Conservation (phyloP, 768 basidiomycete genomes). For the Roridomyces roridus region DNA sequence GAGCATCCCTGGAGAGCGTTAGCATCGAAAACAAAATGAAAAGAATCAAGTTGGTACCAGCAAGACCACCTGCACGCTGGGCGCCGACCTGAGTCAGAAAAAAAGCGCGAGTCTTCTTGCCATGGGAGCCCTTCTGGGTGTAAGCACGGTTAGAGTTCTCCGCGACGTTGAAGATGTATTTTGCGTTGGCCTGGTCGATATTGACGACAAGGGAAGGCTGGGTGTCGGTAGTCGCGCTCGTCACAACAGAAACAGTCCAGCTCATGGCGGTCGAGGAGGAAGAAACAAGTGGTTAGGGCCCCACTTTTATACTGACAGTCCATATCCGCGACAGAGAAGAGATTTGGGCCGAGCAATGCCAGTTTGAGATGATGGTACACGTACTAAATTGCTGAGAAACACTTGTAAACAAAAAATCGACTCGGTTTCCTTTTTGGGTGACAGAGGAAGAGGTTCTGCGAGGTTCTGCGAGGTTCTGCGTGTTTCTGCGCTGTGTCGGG, state of each 20-base stretch:
- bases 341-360: no score
- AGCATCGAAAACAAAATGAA: neutral
- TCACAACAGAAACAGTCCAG: constrained; percentile 70
- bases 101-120: constrained; percentile 70
- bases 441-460: no score
- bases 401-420: no score
- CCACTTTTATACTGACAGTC: no score
- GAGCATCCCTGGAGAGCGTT: constrained; percentile 49
- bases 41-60: constrained; percentile 57
- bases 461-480: no score
- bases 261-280: constrained; percentile 41
- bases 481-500: no score
- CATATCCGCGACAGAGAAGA: no score
- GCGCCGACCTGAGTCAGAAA: constrained; percentile 75
- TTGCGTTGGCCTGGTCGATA: constrained; percentile 63
- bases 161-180: constrained; percentile 89
- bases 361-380: no score
- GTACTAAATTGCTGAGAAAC: no score
- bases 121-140: constrained; percentile 66
- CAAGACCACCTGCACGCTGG: constrained; percentile 71
- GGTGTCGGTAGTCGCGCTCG: constrained; percentile 73
- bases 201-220: constrained; percentile 77
- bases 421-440: no score
- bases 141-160: constrained; percentile 82
- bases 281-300: no score